A percentile compares a stretch with the other conserved stretches of the same genome.
phyloP scores from a whole-genome alignment of 768 basidiomycete species.

The Postia placenta region DNA sequence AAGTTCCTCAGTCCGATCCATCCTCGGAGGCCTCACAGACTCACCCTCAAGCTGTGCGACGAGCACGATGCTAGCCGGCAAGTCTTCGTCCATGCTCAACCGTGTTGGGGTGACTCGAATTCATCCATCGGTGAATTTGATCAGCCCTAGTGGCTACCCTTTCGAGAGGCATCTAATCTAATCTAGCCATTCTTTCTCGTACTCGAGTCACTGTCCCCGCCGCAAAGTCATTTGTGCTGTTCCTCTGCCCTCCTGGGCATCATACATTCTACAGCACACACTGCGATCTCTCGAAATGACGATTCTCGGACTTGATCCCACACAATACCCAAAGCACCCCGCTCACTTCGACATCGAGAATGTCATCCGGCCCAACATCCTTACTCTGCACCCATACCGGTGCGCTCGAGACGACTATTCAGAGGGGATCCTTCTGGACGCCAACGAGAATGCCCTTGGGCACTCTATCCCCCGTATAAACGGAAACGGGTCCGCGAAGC shows the following conservation, averaged over 20 bases:
- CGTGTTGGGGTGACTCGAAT: too few species aligned
- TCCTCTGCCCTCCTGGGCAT: too few species aligned
- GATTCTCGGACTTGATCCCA: conserved; percentile 54
- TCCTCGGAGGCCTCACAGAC: background rate
- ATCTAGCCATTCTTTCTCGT: too few species aligned
- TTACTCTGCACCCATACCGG: conserved; percentile 85
- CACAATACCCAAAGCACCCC: conserved; percentile 43
- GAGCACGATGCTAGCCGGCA: conserved; percentile 6
- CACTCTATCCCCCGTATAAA: conserved; percentile 58
- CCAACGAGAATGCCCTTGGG: conserved; percentile 95
- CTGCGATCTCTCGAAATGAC: too few species aligned
- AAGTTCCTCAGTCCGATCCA: background rate
- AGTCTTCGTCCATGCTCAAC: background rate
- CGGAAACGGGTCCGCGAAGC: conserved; percentile 7
- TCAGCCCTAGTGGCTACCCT: too few species aligned
- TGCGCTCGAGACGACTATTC: conserved; percentile 96
- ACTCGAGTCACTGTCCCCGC: conserved; percentile 4
- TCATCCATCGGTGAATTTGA: too few species aligned
- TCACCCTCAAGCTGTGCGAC: conserved; percentile 13
- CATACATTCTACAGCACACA: too few species aligned
- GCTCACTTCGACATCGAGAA: conserved; percentile 79
- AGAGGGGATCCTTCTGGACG: conserved; percentile 87
- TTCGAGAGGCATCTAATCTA: too few species aligned
- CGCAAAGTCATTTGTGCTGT: conserved; percentile 4
- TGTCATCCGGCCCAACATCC: conserved; percentile 91